A percentile compares a stretch with the other conserved stretches of the same genome.
Evolutionary conservation across 352 stramenopile species (phyloP).

Genomic region (Phytophthora lateralis): DNA sequence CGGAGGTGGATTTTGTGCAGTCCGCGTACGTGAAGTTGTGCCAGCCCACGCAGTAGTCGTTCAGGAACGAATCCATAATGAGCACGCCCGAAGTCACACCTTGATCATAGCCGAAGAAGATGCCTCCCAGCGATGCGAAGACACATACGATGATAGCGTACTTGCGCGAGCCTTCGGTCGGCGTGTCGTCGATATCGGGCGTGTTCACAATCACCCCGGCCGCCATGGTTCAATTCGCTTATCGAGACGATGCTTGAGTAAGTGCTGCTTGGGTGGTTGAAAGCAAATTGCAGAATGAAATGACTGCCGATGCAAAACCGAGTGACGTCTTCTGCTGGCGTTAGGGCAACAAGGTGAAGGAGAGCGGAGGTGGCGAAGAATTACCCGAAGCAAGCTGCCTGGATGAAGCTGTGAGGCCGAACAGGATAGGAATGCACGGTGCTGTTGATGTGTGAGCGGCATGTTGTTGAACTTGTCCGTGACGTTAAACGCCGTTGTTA

Average conservation of each 20-base stretch:
- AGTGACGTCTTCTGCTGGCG: neutral
- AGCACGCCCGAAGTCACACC: slow-evolving; percentile 29
- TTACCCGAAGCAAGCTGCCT: neutral
- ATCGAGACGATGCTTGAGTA: slow-evolving; percentile 2
- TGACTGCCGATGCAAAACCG: neutral
- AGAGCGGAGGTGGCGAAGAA: neutral
- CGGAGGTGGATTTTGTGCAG: slow-evolving; percentile 23
- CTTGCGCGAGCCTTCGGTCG: slow-evolving; percentile 32
- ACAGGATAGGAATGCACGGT: slow-evolving; percentile 12
- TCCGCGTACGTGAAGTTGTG: slow-evolving; percentile 37
- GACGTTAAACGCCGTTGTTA: slow-evolving; percentile 8
- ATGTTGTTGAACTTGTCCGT: slow-evolving; percentile 13
- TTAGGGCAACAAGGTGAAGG: neutral
- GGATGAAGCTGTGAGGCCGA: neutral
- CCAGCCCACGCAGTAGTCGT: slow-evolving; percentile 43
- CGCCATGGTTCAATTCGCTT: slow-evolving; percentile 24
- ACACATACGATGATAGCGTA: slow-evolving; percentile 37
- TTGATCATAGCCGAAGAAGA: slow-evolving; percentile 36
- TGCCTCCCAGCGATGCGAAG: slow-evolving; percentile 23
- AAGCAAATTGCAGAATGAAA: slow-evolving; percentile 30
- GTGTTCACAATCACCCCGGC: slow-evolving; percentile 26
- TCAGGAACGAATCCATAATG: slow-evolving; percentile 38
- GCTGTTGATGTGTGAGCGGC: slow-evolving; percentile 13
- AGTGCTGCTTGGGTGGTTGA: slow-evolving; percentile 6
- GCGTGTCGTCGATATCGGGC: slow-evolving; percentile 17